These are phyloP conservation scores for Gossypium mustelinum DNA, from an alignment of 345 rosid genomes.

Conservation along the genomic window DNA sequence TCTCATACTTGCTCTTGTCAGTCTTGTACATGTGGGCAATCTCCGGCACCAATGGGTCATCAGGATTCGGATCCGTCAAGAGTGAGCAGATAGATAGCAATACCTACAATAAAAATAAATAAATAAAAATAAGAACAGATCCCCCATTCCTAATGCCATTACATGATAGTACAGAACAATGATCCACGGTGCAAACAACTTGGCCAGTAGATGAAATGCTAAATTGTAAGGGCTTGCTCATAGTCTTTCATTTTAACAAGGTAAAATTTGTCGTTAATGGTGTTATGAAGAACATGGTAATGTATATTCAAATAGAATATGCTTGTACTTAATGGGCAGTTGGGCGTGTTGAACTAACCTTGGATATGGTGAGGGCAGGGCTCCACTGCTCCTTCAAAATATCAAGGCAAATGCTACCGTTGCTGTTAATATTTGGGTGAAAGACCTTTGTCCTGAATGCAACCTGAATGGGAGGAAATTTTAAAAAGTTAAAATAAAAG, in stretches of 20 bases:
- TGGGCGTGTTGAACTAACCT: constrained; percentile 40
- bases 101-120: neutral
- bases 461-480: constrained; percentile 39
- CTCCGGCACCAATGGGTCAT: constrained; percentile 19
- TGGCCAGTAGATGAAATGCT: too few relatives aligned
- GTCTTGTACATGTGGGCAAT: constrained; percentile 25
- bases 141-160: neutral
- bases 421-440: constrained; percentile 93
- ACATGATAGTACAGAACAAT: neutral
- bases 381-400: constrained; percentile 99
- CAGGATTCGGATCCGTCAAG: constrained; percentile 23
- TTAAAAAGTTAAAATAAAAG: neutral
- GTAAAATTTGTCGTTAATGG: neutral
- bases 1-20: constrained; percentile 19
- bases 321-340: too few relatives aligned
- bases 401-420: constrained; percentile 96
- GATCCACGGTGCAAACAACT: neutral
- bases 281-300: neutral
- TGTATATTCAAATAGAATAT: too few relatives aligned
- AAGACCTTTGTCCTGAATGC: constrained; percentile 94
- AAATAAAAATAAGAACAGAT: neutral
- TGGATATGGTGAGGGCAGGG: constrained; percentile 92
- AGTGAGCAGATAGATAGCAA: constrained; percentile 22
- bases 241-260: neutral
- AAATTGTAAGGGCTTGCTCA: neutral